Base-by-base conservation (phyloP, 305 asterid genomes). In the Fraxinus dipetala region DNA sequence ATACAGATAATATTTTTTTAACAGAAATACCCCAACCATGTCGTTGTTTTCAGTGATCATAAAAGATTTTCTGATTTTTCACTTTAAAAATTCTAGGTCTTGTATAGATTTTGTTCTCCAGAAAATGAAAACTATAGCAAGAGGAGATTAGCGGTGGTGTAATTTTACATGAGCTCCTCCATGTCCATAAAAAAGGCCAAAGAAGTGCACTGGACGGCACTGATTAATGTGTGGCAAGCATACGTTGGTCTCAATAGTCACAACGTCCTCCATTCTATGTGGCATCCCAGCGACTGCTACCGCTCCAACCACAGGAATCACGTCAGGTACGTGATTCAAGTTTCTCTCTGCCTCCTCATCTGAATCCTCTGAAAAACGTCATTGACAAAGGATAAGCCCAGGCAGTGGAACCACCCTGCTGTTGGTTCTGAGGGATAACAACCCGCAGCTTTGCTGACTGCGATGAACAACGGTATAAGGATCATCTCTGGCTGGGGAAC, bases 181-280 rank as follows among this genome's bases (percentile, higher is more conserved):
- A 75, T 89, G 91, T 22, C 93, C 93, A 26, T 87, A 90, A 28
- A 32, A 90, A 40, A 89, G 87, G 11, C 86, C 91, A 28, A 89
- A 85, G 83, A 76, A 87, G 80, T 89, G 90, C 70, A 86, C 30
- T 2, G 88, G 89, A 5, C 54, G 82, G 74, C 67, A 6, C 1
- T 22, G 36, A 65, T 85, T 87, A 48, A 90, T 82, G 28, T 10
- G 40, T 30, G 91, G 89, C 2, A 75, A 36, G 79, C 88, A 86
- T 22, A 87, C 87, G 51, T 36, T 75, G 1, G 84, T 75, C 10
- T 31, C 11, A 10, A 89, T 32, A 6, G 76, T 54, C 0, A 87
- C 51, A 0, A 86, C 84, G 34, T 90, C 93, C 59, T 90, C 92
- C 91, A 90, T 90, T 8, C 24, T 36, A 0, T 77, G 82, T 79